Conservation (phyloP, 2,329 filamentous ascomycete genomes). For the Aspergillus sp. region DNA sequence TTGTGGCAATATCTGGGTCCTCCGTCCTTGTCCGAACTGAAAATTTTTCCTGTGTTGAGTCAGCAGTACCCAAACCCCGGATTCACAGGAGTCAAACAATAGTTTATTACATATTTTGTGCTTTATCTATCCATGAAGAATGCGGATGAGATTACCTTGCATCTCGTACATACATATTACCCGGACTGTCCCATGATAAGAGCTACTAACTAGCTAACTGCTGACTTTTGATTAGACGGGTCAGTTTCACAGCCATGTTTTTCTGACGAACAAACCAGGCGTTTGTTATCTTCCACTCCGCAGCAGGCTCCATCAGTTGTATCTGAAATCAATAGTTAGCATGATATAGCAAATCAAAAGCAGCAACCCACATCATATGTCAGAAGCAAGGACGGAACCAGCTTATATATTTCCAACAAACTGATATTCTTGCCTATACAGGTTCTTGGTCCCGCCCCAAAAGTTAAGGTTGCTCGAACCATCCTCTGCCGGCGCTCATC, state of each 20-base stretch:
- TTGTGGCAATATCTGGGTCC: too few relatives aligned
- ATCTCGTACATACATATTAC: too few relatives aligned
- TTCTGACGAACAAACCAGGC: constrained; percentile 46
- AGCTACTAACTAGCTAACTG: too few relatives aligned
- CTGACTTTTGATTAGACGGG: not conserved
- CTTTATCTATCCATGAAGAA: too few relatives aligned
- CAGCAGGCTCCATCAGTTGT: constrained; percentile 8
- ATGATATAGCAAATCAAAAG: not conserved
- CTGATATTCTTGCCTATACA: constrained; percentile 14
- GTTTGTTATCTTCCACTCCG: constrained; percentile 27
- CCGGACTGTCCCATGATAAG: too few relatives aligned
- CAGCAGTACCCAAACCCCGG: too few relatives aligned
- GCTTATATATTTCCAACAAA: constrained; percentile 21
- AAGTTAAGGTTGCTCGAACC: constrained; percentile 23
- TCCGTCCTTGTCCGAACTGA: too few relatives aligned
- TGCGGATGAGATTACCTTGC: too few relatives aligned
- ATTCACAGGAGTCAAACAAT: too few relatives aligned
- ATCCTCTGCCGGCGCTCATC: constrained; percentile 12
- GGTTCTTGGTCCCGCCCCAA: constrained; percentile 45
- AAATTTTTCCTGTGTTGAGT: too few relatives aligned
- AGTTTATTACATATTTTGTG: too few relatives aligned
- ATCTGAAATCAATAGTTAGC: constrained; percentile 6
- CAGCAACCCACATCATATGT: not conserved
- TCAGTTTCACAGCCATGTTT: constrained; percentile 23
- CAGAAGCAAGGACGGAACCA: constrained; percentile 41